Base-by-base conservation (phyloP, 2,329 filamentous ascomycete genomes). In the Huntiella omanensis region DNA sequence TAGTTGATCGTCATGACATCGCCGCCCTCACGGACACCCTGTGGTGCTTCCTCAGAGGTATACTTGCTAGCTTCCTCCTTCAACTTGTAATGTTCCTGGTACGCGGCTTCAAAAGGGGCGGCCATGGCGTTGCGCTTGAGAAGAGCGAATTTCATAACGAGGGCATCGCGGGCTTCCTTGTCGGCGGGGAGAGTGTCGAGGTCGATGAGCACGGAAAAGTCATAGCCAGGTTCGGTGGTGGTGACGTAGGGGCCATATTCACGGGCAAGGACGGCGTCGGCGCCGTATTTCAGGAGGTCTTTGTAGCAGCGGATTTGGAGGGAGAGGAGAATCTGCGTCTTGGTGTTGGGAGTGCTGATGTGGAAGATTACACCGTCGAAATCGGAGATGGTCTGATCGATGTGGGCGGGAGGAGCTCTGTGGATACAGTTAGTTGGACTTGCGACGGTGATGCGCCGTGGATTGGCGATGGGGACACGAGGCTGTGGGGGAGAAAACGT, bases 361-460 rank as follows among this genome's bases (percentile, higher is more conserved):
- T 98, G 91, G 66, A 96, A 99, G 55, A 83, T 93, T 56, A 96
- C 91, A 60, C 88, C 88, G 66, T 98, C 92, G 60, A 99, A 99
- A 66, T 99, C 91, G 60, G 88, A 96, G 52, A 95, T 85, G 52
- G 93, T 85, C 69, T 99, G 91, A 66, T 98, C 92, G 62, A 99
- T 94, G 55, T 83, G 85, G 50, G 77, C 74, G 49, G 86, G 85
- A 55, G 84, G 68, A 61, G 82, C 82, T 61, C 59, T 59, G 62
- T 52, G 64, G 64, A 59, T 56, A 56, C 22, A 33, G 22, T 28
- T 28, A 28, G 22, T 28, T 28, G 7, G 22, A 45, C 40, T 53
- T 48, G 52, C 50, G 19, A 37, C 6, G 47, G 49, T 40, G 22
- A 35, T 42, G 44, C 22, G 22, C 22, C 33, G 32, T 39, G 12